A percentile compares a stretch with the other conserved stretches of the same genome.
Evolutionary conservation across 371 early-diverging fungal genomes (phyloP).

Genomic region (Umbelopsis sp.): DNA sequence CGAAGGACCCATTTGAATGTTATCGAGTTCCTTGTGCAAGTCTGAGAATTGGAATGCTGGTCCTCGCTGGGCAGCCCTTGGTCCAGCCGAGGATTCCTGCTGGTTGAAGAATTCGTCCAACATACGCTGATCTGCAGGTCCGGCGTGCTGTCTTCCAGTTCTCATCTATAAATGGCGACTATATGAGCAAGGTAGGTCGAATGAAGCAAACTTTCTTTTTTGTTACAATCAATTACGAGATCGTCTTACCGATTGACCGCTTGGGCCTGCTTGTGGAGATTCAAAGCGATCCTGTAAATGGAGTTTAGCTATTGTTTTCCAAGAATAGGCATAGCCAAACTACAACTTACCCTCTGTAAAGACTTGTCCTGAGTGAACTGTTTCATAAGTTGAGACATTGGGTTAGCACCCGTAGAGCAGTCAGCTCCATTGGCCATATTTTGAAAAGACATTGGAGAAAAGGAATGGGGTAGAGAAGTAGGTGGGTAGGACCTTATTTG

Average conservation of each 20-base stretch:
- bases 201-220: background rate
- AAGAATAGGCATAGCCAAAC: conserved; percentile 10
- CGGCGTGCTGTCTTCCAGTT: conserved; percentile 28
- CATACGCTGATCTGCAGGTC: conserved; percentile 39
- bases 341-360: conserved; percentile 47
- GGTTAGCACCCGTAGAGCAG: conserved; percentile 60
- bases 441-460: conserved; percentile 28
- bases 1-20: conserved; percentile 38
- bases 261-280: conserved; percentile 33
- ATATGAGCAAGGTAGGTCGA: background rate
- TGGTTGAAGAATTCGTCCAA: conserved; percentile 65
- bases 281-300: conserved; percentile 42
- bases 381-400: conserved; percentile 63
- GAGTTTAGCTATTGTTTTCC: conserved; percentile 9
- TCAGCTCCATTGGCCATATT: conserved; percentile 55
- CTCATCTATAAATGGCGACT: conserved; percentile 23
- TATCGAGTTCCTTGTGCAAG: conserved; percentile 54
- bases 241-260: conserved; percentile 24
- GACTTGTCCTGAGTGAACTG: conserved; percentile 58
- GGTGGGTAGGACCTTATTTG: background rate
- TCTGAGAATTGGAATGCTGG: conserved; percentile 55
- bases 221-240: too few species aligned
- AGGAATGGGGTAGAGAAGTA: conserved; percentile 1
- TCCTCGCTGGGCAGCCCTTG: background rate
- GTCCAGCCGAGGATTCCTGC: conserved; percentile 33